phyloP scores from a whole-genome alignment of 257 asterid genomes.

The Fraxinus quadrangulata region DNA sequence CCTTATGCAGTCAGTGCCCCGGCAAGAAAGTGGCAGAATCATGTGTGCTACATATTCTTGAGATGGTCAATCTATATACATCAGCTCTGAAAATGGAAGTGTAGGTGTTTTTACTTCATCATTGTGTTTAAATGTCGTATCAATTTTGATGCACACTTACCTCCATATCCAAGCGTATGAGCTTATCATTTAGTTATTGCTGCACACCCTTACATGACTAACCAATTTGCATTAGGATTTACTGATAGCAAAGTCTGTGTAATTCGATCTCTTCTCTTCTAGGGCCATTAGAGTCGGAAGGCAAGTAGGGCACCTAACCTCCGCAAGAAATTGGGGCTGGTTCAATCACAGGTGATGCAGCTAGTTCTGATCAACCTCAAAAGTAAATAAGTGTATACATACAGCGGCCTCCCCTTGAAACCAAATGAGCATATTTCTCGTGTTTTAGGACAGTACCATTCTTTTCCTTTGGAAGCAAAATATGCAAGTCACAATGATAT shows the following conservation, averaged over 20 bases:
- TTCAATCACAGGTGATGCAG: constrained; percentile 46
- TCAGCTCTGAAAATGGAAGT: constrained; percentile 64
- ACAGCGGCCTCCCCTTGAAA: background rate
- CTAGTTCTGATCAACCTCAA: constrained; percentile 49
- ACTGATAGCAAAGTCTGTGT: constrained; percentile 54
- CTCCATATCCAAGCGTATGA: constrained; percentile 43
- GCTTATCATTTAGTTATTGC: constrained; percentile 60
- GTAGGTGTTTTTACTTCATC: constrained; percentile 56
- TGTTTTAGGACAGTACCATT: too few relatives aligned
- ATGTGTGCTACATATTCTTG: constrained; percentile 68
- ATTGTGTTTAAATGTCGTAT: constrained; percentile 57
- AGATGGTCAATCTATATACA: constrained; percentile 60
- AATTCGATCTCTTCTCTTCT: too few relatives aligned
- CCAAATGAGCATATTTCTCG: background rate
- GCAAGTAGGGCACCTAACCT: constrained; percentile 66
- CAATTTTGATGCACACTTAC: constrained; percentile 51
- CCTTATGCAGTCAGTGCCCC: constrained; percentile 51
- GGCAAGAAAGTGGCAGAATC: constrained; percentile 62
- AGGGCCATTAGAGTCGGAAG: constrained; percentile 63
- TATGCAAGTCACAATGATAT: constrained; percentile 2
- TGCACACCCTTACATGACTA: constrained; percentile 68
- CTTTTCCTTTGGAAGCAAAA: too few relatives aligned
- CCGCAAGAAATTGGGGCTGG: constrained; percentile 51
- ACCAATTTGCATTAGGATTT: constrained; percentile 68
- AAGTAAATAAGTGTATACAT: constrained; percentile 26